Evolutionary conservation across 192 early-diverging fungal genomes (phyloP).

Genomic region (Backusella macrospora): DNA sequence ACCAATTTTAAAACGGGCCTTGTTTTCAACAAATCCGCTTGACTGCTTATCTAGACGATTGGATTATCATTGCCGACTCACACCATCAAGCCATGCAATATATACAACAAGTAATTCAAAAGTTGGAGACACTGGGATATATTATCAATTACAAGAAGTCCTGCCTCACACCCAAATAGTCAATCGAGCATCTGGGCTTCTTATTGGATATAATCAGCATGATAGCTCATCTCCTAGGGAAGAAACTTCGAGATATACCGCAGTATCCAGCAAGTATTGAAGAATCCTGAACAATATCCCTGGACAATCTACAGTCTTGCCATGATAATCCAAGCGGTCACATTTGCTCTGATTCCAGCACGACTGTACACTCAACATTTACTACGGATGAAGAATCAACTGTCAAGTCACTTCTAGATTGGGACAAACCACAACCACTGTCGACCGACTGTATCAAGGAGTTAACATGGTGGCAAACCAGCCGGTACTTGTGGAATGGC

Average conservation of each 20-base stretch:
- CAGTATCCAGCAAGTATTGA: constrained; percentile 29
- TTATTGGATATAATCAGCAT: constrained; percentile 28
- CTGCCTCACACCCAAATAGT: constrained; percentile 16
- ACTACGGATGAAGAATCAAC: constrained; percentile 33
- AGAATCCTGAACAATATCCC: constrained; percentile 5
- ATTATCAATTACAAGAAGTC: constrained; percentile 37
- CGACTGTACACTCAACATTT: too few relatives aligned
- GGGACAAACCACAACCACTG: constrained; percentile 1
- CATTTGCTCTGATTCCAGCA: too few relatives aligned
- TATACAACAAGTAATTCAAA: neutral
- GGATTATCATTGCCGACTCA: neutral
- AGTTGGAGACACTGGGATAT: constrained; percentile 25
- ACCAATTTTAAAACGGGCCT: constrained; percentile 8
- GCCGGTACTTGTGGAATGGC: constrained; percentile 4
- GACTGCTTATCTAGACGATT: constrained; percentile 8
- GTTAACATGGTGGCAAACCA: neutral
- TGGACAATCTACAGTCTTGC: constrained; percentile 14
- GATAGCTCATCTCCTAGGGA: constrained; percentile 26
- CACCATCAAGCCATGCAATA: neutral
- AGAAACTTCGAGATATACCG: constrained; percentile 36
- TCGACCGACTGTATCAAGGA: constrained; percentile 6
- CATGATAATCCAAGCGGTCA: constrained; percentile 35
- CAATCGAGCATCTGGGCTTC: constrained; percentile 38
- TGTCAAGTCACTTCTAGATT: neutral
- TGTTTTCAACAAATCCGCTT: neutral